These are phyloP conservation scores for Termitomyces sp. DNA, from an alignment of 768 basidiomycete genomes.

Conservation along the genomic window DNA sequence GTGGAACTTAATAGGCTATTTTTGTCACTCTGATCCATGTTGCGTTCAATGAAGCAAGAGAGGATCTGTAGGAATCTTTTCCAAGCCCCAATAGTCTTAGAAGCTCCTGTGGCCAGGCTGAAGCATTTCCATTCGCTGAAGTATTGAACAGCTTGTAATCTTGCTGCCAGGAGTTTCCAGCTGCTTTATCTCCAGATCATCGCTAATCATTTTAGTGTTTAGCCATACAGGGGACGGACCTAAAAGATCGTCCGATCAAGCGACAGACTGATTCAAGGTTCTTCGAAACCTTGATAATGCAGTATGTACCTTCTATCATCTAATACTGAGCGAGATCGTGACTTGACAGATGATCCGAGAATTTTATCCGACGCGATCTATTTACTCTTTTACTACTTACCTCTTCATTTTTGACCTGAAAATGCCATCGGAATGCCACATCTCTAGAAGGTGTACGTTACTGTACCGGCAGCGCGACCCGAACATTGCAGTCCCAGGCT, in stretches of 20 bases:
- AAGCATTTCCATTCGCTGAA: neutral
- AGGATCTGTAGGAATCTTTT: neutral
- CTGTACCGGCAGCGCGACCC: neutral
- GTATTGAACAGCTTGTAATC: no score
- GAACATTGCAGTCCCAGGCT: neutral
- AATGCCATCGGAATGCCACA: neutral
- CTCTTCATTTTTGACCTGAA: neutral
- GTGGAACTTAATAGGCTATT: conserved; percentile 4
- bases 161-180: neutral
- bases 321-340: neutral
- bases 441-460: neutral
- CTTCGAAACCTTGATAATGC: conserved; percentile 8
- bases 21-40: neutral
- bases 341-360: neutral
- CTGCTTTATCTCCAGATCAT: neutral
- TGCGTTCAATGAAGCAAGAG: neutral
- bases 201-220: conserved; percentile 7
- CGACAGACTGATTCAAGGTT: conserved; percentile 10
- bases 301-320: neutral
- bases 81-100: neutral
- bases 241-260: conserved; percentile 5
- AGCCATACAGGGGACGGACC: conserved; percentile 10
- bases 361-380: neutral
- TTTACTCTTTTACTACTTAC: neutral
- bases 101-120: neutral